phyloP scores from a whole-genome alignment of 441 rosid species.

The Populus hybrid region DNA sequence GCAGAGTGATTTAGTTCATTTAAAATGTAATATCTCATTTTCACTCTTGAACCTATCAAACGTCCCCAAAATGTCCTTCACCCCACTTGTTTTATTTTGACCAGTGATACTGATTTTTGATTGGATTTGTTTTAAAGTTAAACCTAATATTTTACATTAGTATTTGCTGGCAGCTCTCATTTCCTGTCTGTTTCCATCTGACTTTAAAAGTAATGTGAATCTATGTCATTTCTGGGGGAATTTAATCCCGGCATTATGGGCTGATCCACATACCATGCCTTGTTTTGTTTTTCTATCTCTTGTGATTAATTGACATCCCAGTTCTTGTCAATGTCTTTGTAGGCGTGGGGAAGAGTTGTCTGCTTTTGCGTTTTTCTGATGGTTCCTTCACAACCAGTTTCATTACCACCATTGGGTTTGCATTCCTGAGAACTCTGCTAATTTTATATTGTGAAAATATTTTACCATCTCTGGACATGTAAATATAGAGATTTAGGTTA shows the following conservation, averaged over 20 bases:
- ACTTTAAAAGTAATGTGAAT: neutral
- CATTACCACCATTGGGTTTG: conserved; percentile 78
- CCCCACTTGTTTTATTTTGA: too few species aligned
- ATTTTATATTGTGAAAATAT: conserved; percentile 1
- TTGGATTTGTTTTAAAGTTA: neutral
- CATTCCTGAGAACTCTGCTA: conserved; percentile 16
- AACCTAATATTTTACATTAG: neutral
- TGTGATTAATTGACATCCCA: conserved; percentile 6
- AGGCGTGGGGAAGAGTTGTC: conserved; percentile 87
- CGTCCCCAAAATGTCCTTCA: too few species aligned
- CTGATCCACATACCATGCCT: neutral
- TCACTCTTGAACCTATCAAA: too few species aligned
- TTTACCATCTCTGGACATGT: conserved; percentile 2
- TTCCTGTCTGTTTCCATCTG: neutral
- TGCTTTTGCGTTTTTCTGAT: conserved; percentile 74
- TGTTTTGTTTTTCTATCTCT: neutral
- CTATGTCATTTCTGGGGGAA: neutral
- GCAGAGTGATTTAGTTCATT: neutral
- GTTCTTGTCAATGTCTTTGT: conserved; percentile 17
- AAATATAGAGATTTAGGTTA: neutral
- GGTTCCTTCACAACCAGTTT: conserved; percentile 86
- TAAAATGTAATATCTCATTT: neutral
- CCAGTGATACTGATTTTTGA: too few species aligned
- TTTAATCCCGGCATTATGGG: neutral
- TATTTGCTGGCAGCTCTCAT: neutral